Percentiles rank a stretch among this genome's conserved stretches.
These are phyloP conservation scores for Tulasnella calospora DNA, from an alignment of 768 basidiomycete genomes.

Conservation along the genomic window DNA sequence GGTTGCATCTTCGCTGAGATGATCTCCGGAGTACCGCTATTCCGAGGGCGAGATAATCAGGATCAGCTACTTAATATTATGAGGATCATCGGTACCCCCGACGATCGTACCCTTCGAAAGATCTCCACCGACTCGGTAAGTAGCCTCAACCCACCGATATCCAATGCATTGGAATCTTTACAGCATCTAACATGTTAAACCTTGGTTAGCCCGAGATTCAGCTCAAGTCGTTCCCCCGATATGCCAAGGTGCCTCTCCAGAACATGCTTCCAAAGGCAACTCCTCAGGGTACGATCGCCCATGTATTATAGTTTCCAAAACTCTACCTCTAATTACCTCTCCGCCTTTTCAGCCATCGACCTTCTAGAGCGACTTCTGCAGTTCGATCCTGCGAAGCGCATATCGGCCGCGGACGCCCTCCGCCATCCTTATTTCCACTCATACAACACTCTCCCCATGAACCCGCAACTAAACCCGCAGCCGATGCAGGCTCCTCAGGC, in stretches of 20 bases:
- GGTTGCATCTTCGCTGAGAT: constrained; percentile 99
- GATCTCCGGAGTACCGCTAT: constrained; percentile 95
- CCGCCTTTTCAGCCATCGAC: constrained; percentile 60
- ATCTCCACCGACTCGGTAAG: constrained; percentile 85
- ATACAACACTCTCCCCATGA: not conserved
- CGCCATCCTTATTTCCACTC: constrained; percentile 78
- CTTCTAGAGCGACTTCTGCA: constrained; percentile 91
- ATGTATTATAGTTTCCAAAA: not conserved
- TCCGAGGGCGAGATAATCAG: constrained; percentile 93
- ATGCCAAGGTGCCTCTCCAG: constrained; percentile 74
- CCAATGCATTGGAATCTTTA: not conserved
- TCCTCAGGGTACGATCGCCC: constrained; percentile 55
- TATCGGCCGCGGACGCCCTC: constrained; percentile 86
- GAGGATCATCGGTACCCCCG: constrained; percentile 93
- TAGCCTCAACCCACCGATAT: constrained; percentile 26
- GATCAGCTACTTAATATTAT: constrained; percentile 98
- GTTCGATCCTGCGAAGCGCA: constrained; percentile 89
- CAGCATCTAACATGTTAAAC: not conserved
- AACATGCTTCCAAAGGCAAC: constrained; percentile 83
- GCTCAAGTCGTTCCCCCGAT: constrained; percentile 79
- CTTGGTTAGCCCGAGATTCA: constrained; percentile 69
- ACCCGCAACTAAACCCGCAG: constrained; percentile 15
- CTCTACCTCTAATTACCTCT: not conserved
- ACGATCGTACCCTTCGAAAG: constrained; percentile 79
- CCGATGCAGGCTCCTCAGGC: not conserved